Conservation (phyloP, 2,329 filamentous ascomycete species). For the Ophiostoma sp. region DNA sequence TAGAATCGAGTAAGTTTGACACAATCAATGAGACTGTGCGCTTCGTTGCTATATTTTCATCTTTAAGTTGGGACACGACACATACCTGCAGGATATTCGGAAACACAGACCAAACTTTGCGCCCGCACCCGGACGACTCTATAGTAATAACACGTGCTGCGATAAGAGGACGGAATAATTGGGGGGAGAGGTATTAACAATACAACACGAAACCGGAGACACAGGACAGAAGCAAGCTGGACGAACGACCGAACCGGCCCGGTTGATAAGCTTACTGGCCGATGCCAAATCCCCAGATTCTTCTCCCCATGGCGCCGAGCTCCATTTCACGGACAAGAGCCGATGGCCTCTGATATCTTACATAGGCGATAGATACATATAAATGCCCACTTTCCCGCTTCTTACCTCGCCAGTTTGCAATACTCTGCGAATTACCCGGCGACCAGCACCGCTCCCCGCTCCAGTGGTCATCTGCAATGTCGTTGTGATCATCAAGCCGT, state of each 20-base stretch:
- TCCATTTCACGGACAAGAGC: neutral
- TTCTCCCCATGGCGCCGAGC: neutral
- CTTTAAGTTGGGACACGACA: neutral
- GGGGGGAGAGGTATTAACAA: too few species aligned
- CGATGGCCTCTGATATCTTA: neutral
- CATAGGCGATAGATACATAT: too few species aligned
- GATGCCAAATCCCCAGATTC: neutral
- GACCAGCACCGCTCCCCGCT: too few species aligned
- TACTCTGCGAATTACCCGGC: too few species aligned
- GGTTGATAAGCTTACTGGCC: neutral
- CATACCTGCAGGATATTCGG: neutral
- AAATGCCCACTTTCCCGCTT: too few species aligned
- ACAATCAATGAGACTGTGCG: neutral
- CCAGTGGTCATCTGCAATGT: too few species aligned
- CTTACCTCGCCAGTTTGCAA: too few species aligned
- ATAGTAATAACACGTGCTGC: too few species aligned
- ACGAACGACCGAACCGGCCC: neutral
- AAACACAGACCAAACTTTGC: too few species aligned
- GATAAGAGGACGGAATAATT: too few species aligned
- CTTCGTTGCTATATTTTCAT: neutral
- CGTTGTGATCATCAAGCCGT: too few species aligned
- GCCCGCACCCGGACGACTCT: too few species aligned
- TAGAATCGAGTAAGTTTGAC: slow-evolving; percentile 12
- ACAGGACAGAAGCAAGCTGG: neutral
- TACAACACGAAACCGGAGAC: neutral